phyloP scores from a whole-genome alignment of 495 filamentous ascomycete species.

The Aspergillus bridgeri region DNA sequence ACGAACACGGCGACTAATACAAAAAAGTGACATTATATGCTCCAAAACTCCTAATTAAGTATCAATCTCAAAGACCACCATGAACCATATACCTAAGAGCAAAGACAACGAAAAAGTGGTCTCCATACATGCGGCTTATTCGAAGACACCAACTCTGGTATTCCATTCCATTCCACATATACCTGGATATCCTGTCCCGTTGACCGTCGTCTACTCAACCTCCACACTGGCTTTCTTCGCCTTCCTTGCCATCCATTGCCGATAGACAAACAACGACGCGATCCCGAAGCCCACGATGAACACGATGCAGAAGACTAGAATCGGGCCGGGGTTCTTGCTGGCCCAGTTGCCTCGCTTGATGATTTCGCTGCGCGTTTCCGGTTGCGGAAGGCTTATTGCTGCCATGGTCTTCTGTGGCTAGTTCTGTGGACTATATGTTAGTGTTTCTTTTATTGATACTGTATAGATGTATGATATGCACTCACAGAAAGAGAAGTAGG shows the following conservation, averaged over 20 bases:
- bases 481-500: too few species aligned
- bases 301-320: slow-evolving; percentile 54
- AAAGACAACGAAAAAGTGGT: neutral
- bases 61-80: neutral
- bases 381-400: slow-evolving; percentile 28
- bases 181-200: neutral
- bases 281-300: slow-evolving; percentile 46
- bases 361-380: slow-evolving; percentile 18
- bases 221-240: slow-evolving; percentile 31
- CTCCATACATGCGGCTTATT: too few species aligned
- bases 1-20: too few species aligned
- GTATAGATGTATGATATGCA: too few species aligned
- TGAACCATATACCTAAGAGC: neutral
- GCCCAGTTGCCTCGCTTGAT: slow-evolving; percentile 49
- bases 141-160: too few species aligned
- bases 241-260: slow-evolving; percentile 35
- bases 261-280: slow-evolving; percentile 40
- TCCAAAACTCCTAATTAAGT: neutral
- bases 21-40: neutral
- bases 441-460: too few species aligned
- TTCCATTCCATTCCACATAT: too few species aligned
- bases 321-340: slow-evolving; percentile 44
- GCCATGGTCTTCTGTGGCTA: slow-evolving; percentile 39
- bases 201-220: neutral
- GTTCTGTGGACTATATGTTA: too few species aligned